Percentiles rank a stretch among this genome's conserved stretches.
phyloP scores from a whole-genome alignment of 805 yeast genomes.

The Candida maris region DNA sequence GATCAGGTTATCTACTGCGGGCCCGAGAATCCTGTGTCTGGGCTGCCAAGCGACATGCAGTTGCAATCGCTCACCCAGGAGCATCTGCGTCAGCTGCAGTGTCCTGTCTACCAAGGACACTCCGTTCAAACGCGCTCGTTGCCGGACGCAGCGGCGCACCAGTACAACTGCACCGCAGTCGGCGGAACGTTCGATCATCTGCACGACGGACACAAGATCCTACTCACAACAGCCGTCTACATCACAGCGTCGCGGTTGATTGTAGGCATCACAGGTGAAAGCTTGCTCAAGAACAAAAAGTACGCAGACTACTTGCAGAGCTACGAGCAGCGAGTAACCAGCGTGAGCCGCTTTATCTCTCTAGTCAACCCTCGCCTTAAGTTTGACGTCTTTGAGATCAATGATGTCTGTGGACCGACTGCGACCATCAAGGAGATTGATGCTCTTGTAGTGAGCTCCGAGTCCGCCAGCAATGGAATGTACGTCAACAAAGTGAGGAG shows the following conservation, averaged over 20 bases:
- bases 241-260: constrained; percentile 54
- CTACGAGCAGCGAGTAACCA: constrained; percentile 46
- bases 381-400: constrained; percentile 57
- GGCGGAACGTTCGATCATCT: constrained; percentile 98
- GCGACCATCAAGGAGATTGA: constrained; percentile 70
- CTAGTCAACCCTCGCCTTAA: constrained; percentile 42
- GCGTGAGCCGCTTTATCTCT: constrained; percentile 48
- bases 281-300: constrained; percentile 70
- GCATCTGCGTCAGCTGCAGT: background rate
- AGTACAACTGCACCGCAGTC: constrained; percentile 46
- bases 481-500: constrained; percentile 63
- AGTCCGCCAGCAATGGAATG: constrained; percentile 72
- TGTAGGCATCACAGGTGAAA: constrained; percentile 80
- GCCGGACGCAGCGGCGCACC: constrained; percentile 2
- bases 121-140: background rate
- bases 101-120: background rate
- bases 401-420: constrained; percentile 94
- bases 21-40: background rate
- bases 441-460: constrained; percentile 76
- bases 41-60: background rate
- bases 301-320: constrained; percentile 61
- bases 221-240: constrained; percentile 69
- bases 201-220: constrained; percentile 91
- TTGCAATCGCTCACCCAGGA: background rate
- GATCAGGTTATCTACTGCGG: constrained; percentile 1